Percentiles rank a stretch among this genome's conserved stretches.
Conservation (phyloP, 257 asterid species). For the Solanum chilense region DNA sequence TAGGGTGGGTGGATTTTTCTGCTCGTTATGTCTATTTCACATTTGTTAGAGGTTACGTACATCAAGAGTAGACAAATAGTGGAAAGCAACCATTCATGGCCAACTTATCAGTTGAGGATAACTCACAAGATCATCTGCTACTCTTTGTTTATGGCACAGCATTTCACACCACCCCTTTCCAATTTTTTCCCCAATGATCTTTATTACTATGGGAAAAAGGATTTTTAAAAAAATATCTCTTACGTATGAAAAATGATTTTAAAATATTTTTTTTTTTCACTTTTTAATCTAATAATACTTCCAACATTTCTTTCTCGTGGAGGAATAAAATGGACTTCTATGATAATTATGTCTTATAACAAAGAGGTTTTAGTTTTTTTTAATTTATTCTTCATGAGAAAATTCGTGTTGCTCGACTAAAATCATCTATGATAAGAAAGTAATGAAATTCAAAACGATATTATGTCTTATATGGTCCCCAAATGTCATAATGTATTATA, state of each 20-base stretch:
- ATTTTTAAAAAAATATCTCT: not conserved
- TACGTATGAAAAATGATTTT: not conserved
- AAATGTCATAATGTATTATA: too few species aligned
- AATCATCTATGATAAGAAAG: too few species aligned
- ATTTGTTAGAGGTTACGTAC: not conserved
- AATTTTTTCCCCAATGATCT: not conserved
- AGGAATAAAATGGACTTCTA: too few species aligned
- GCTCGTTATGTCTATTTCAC: not conserved
- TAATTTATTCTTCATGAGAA: too few species aligned
- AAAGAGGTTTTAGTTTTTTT: too few species aligned
- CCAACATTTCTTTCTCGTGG: not conserved
- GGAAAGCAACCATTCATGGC: not conserved
- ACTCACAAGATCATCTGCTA: not conserved
- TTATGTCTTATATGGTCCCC: too few species aligned
- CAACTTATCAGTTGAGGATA: not conserved
- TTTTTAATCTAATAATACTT: not conserved
- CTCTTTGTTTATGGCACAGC: not conserved
- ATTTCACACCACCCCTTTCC: not conserved
- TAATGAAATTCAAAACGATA: too few species aligned
- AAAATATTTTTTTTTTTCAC: not conserved
- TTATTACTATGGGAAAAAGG: not conserved
- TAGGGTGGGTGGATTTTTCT: not conserved
- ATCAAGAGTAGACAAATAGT: not conserved
- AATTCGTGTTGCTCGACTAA: too few species aligned
- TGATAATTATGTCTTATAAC: too few species aligned